Percentiles rank a stretch among this genome's conserved stretches.
Evolutionary conservation across 2,329 filamentous ascomycete genomes (phyloP).

Genomic region (Neofusicoccum laricinum): DNA sequence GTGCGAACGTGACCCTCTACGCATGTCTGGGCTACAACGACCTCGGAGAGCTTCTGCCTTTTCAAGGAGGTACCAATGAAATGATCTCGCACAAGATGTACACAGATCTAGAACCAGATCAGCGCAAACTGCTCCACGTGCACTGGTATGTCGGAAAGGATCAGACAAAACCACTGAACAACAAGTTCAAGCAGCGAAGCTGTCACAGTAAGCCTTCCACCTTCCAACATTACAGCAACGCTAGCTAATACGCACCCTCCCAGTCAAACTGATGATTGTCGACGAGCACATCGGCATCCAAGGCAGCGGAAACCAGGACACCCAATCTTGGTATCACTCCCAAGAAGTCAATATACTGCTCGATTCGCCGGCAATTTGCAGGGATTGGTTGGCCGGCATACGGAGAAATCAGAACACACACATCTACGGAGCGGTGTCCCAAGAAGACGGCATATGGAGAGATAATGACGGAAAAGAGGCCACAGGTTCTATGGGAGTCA

Average conservation of each 20-base stretch:
- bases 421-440: constrained; percentile 53
- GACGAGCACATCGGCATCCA: constrained; percentile 68
- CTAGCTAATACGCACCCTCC: not conserved
- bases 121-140: constrained; percentile 55
- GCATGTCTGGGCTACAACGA: constrained; percentile 80
- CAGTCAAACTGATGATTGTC: constrained; percentile 70
- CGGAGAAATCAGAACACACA: constrained; percentile 66
- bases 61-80: constrained; percentile 74
- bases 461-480: constrained; percentile 36
- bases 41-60: constrained; percentile 69
- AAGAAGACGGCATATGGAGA: constrained; percentile 52
- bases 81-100: constrained; percentile 63
- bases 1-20: constrained; percentile 66
- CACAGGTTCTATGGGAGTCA: constrained; percentile 39
- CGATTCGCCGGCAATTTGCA: constrained; percentile 61
- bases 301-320: constrained; percentile 77
- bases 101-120: constrained; percentile 48
- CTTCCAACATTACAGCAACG: not conserved
- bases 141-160: constrained; percentile 74
- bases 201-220: constrained; percentile 54
- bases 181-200: constrained; percentile 61
- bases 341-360: constrained; percentile 77
- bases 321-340: constrained; percentile 74
- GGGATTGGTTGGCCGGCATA: constrained; percentile 60
- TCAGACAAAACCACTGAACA: constrained; percentile 64